These are phyloP conservation scores for Conoideocrella luteorostrata DNA, from an alignment of 2,329 filamentous ascomycete species.

Conservation along the genomic window DNA sequence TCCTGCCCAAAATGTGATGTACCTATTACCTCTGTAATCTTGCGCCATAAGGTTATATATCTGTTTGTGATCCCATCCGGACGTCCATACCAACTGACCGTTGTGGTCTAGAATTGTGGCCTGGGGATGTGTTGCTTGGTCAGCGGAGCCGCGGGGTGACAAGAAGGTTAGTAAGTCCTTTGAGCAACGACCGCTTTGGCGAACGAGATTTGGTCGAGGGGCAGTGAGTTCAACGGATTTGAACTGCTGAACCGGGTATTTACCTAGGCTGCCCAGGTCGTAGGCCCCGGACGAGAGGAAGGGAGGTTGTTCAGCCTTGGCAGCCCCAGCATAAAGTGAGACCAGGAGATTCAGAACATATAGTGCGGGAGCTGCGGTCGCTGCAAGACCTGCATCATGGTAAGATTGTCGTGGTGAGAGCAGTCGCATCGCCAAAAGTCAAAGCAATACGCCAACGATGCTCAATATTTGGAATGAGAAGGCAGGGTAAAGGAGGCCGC, in stretches of 20 bases:
- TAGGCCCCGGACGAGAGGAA: conserved; percentile 14
- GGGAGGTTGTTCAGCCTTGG: conserved; percentile 4
- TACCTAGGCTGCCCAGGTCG: conserved; percentile 17
- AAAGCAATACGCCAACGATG: no score
- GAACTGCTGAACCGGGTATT: conserved; percentile 18
- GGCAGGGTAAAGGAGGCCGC: no score
- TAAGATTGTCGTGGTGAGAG: no score
- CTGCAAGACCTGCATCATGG: background rate
- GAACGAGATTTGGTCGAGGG: conserved; percentile 24
- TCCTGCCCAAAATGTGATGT: conserved; percentile 24
- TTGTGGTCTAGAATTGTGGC: conserved; percentile 34
- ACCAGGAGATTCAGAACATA: background rate
- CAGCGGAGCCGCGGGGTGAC: conserved; percentile 22
- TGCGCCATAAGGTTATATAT: conserved; percentile 17
- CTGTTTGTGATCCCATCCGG: conserved; percentile 18
- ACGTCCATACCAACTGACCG: conserved; percentile 33
- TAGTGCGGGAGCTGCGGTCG: conserved; percentile 3
- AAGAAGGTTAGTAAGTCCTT: conserved; percentile 26
- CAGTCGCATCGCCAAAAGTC: no score
- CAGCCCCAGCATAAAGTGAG: background rate
- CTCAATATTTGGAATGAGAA: no score
- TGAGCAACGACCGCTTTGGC: conserved; percentile 23
- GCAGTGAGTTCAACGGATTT: conserved; percentile 5
- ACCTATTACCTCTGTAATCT: conserved; percentile 10
- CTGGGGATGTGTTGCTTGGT: conserved; percentile 23